Percentiles rank a stretch among this genome's conserved stretches.
These are phyloP conservation scores for Zasmidium citrigriseum DNA, from an alignment of 2,329 filamentous ascomycete genomes.

Conservation along the genomic window DNA sequence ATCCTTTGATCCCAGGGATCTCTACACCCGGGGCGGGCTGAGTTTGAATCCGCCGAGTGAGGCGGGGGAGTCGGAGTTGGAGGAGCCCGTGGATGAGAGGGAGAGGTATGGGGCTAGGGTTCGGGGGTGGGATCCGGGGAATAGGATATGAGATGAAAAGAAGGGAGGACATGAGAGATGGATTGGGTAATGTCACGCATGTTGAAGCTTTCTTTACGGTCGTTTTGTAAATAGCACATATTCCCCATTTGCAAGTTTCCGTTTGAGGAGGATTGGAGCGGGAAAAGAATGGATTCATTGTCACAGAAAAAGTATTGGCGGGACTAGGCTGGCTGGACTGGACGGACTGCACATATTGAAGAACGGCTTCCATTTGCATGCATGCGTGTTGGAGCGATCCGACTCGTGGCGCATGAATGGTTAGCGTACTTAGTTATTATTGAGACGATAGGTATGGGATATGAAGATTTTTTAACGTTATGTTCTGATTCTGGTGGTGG, in stretches of 20 bases:
- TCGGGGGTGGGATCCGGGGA: not conserved
- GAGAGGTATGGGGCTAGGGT: not conserved
- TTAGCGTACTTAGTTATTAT: not conserved
- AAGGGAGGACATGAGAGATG: not conserved
- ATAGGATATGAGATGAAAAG: not conserved
- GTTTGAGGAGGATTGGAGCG: not conserved
- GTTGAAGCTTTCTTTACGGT: not conserved
- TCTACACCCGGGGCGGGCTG: slow-evolving; percentile 8
- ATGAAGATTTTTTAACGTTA: not conserved
- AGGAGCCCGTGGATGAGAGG: not conserved
- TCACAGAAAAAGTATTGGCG: no score
- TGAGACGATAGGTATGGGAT: not conserved
- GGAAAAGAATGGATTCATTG: not conserved
- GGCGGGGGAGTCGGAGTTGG: slow-evolving; percentile 17
- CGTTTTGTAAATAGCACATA: not conserved
- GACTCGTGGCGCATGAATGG: no score
- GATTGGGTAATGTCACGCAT: not conserved
- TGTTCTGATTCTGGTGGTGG: no score
- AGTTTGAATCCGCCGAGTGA: slow-evolving; percentile 22
- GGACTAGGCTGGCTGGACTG: no score
- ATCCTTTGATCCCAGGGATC: slow-evolving; percentile 14
- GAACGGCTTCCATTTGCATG: no score
- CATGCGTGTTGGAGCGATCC: no score
- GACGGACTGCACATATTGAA: no score
- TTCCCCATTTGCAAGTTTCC: not conserved